phyloP scores from a whole-genome alignment of 2,329 filamentous ascomycete genomes.

The Metarhizium rileyi region DNA sequence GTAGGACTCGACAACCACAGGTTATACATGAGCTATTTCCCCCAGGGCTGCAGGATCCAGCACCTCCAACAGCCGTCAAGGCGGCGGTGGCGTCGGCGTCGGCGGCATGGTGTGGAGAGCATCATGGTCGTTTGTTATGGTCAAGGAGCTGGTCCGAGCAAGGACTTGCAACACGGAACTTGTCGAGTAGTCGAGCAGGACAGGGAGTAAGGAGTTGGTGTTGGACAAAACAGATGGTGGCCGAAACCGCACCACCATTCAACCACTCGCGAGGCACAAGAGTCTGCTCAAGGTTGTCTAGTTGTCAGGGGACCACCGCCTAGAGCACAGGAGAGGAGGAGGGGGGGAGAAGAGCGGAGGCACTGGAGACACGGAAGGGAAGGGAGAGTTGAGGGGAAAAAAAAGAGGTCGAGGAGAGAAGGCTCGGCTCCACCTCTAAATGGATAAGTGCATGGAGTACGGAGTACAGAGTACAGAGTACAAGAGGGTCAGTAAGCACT shows the following conservation, averaged over 20 bases:
- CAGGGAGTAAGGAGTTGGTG: not conserved
- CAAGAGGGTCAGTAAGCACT: no score
- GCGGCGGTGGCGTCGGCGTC: not conserved
- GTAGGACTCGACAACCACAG: no score
- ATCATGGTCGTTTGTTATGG: no score
- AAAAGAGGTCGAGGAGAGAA: constrained; percentile 1
- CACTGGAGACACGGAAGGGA: not conserved
- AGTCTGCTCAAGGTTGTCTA: no score
- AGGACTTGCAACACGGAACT: no score
- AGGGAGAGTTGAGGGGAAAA: not conserved
- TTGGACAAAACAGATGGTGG: not conserved
- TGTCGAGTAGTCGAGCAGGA: no score
- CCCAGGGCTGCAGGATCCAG: not conserved
- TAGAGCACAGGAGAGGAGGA: not conserved
- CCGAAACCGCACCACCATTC: not conserved
- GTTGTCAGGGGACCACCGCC: not conserved
- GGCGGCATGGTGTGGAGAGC: not conserved
- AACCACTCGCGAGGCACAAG: not conserved
- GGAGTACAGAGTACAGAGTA: not conserved
- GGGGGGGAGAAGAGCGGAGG: not conserved
- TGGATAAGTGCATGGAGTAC: not conserved
- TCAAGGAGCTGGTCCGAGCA: no score
- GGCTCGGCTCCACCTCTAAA: constrained; percentile 2
- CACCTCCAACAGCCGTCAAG: not conserved
- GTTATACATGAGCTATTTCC: no score